These are phyloP conservation scores for Aureobasidium sp. DNA, from an alignment of 2,329 filamentous ascomycete species.

Conservation along the genomic window DNA sequence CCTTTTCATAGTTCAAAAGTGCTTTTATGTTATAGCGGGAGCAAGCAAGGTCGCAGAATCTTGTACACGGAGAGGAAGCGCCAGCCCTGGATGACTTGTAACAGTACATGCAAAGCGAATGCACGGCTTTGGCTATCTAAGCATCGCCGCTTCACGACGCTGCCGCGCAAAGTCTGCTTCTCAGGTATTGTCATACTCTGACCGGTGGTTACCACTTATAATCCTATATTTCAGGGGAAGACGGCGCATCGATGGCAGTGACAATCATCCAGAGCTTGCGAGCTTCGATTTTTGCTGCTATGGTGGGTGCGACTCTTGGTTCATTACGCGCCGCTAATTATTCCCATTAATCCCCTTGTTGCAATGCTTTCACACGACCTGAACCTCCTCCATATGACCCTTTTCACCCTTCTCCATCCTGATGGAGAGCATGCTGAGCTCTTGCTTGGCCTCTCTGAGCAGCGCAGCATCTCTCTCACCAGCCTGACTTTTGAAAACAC, in stretches of 20 bases:
- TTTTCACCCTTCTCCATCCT: constrained; percentile 13
- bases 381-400: constrained; percentile 6
- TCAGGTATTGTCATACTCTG: background rate
- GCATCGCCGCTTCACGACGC: background rate
- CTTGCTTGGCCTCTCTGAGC: constrained; percentile 8
- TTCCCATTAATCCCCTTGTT: background rate
- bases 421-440: constrained; percentile 1
- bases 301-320: background rate
- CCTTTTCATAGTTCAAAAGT: too few relatives aligned
- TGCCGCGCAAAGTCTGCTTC: background rate
- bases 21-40: too few relatives aligned
- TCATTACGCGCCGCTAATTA: background rate
- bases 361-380: background rate
- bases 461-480: constrained; percentile 10
- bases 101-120: background rate
- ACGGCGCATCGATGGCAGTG: background rate
- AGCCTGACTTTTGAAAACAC: constrained; percentile 22
- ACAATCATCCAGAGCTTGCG: background rate
- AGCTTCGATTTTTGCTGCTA: background rate
- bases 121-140: background rate
- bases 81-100: background rate
- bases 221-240: background rate
- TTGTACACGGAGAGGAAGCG: too few relatives aligned
- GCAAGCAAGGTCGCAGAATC: too few relatives aligned
- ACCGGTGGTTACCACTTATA: background rate